Evolutionary conservation across 768 basidiomycete genomes (phyloP), one percentile per base, ranked within the genome.

Genomic region (Pleurotus tuoliensis): DNA sequence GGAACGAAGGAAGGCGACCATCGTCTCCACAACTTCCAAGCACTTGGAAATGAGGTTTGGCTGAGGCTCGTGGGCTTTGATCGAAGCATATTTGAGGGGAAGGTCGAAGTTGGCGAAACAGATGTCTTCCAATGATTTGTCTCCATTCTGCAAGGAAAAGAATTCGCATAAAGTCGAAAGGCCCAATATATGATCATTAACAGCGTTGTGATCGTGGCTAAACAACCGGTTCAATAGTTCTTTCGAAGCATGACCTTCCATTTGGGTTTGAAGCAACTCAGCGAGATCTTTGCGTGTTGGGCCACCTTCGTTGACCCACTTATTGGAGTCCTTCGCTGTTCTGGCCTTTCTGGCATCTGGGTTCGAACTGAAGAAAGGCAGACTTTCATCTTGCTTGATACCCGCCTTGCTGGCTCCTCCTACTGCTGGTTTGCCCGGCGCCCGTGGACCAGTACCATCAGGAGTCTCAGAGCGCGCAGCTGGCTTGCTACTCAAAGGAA

Each of bases 141-240:
- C 82, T 16, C 80, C 82, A 18, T 76, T 74, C 24, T 81, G 75
- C 48, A 73, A 74, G 49, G 81, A 69, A 70, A 86, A 94, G 66
- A 92, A 88, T 1, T 95, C 92, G 53, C 84, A 80, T 18, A 98
- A 77, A 48, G 74, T 78, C 5, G 81, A 75, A 52, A 98, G 71
- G 5, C 90, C 96, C n/a, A 77, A 75, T 53, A 96, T 80, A 64
- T 90, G 87, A 67, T 98, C 97, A 63, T 93, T 95, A 61, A 98
- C 88, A 5, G 94, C 92, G 61, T 89, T 92, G 69, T 98, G 97
- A 63, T 97, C 97, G 58, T 90, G 91, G 65, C 96, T 98, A 75
- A 98, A 99, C 25, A 99, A 76, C 25, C 83, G 83, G 4, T 82
- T 71, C 11, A 90, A 69, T 2, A 98, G 72, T 2, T 94, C 89